Conservation (phyloP, 1,284 basidiomycete species). For the Sparassis latifolia region DNA sequence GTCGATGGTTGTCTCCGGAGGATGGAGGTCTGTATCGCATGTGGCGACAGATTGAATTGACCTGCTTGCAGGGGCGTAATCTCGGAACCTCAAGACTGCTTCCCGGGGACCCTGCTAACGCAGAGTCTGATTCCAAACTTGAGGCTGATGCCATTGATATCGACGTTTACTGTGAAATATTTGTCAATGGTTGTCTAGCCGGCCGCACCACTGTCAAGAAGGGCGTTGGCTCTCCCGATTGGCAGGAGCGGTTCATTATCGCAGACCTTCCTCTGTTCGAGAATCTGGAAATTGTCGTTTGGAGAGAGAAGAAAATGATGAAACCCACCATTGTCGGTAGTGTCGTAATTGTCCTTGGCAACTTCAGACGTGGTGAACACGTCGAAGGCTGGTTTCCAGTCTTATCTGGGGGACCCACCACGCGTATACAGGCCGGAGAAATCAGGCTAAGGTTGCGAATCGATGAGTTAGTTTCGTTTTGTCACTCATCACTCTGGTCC, state of each 20-base stretch:
- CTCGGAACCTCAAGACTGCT: conserved; percentile 37
- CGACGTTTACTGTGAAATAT: conserved; percentile 66
- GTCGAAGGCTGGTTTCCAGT: conserved; percentile 85
- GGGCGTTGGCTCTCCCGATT: conserved; percentile 57
- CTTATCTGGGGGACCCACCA: conserved; percentile 34
- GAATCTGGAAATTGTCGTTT: conserved; percentile 55
- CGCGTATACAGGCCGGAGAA: conserved; percentile 63
- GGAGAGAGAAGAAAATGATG: conserved; percentile 56
- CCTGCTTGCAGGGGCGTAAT: conserved; percentile 62
- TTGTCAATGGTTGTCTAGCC: conserved; percentile 54
- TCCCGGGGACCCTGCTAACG: conserved; percentile 4
- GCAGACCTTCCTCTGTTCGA: conserved; percentile 68
- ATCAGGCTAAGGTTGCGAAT: conserved; percentile 65
- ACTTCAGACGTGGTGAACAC: conserved; percentile 64
- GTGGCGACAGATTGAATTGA: conserved; percentile 75
- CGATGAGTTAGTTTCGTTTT: conserved; percentile 55
- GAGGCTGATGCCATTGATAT: conserved; percentile 54
- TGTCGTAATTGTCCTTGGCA: conserved; percentile 56
- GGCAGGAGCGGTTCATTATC: conserved; percentile 75
- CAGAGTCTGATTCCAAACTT: conserved; percentile 9
- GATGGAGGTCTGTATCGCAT: conserved; percentile 77
- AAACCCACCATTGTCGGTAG: conserved; percentile 54
- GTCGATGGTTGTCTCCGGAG: conserved; percentile 44
- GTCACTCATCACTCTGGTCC: neutral
- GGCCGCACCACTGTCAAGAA: conserved; percentile 70